Evolutionary conservation across 441 rosid genomes (phyloP).

Genomic region (Erodium moschatum): DNA sequence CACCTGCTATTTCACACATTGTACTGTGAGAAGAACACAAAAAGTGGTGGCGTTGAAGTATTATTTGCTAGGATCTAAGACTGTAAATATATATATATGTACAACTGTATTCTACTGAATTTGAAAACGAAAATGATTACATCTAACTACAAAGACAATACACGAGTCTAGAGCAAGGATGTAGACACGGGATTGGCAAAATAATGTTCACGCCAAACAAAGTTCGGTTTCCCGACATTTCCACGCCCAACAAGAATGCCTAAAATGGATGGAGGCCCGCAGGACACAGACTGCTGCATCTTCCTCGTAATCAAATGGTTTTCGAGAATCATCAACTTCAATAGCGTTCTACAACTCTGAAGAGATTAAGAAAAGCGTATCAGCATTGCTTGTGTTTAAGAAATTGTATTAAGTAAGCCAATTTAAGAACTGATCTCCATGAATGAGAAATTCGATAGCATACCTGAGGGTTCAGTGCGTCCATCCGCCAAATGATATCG

Average conservation of each 20-base stretch:
- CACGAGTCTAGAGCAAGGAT: conserved; percentile 23
- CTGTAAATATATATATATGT: background rate
- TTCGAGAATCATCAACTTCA: conserved; percentile 73
- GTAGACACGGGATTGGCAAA: conserved; percentile 59
- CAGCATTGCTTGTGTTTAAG: too few relatives aligned
- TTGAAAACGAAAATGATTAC: too few relatives aligned
- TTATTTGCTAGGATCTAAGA: background rate
- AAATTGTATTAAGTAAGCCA: too few relatives aligned
- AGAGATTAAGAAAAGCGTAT: conserved; percentile 15
- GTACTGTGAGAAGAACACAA: background rate
- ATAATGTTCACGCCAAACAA: conserved; percentile 50
- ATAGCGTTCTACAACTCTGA: conserved; percentile 63
- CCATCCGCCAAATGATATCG: conserved; percentile 48
- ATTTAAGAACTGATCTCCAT: too few relatives aligned
- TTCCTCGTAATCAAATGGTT: conserved; percentile 49
- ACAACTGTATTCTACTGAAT: background rate
- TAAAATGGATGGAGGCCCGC: conserved; percentile 50
- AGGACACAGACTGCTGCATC: conserved; percentile 47
- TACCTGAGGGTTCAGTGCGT: conserved; percentile 90
- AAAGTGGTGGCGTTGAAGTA: background rate
- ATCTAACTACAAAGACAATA: background rate
- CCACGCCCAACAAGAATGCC: conserved; percentile 29
- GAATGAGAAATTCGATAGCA: conserved; percentile 11
- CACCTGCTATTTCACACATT: too few relatives aligned
- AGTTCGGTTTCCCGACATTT: conserved; percentile 37